These are phyloP conservation scores for Huntiella moniliformis DNA, from an alignment of 2,329 filamentous ascomycete genomes.

Conservation along the genomic window DNA sequence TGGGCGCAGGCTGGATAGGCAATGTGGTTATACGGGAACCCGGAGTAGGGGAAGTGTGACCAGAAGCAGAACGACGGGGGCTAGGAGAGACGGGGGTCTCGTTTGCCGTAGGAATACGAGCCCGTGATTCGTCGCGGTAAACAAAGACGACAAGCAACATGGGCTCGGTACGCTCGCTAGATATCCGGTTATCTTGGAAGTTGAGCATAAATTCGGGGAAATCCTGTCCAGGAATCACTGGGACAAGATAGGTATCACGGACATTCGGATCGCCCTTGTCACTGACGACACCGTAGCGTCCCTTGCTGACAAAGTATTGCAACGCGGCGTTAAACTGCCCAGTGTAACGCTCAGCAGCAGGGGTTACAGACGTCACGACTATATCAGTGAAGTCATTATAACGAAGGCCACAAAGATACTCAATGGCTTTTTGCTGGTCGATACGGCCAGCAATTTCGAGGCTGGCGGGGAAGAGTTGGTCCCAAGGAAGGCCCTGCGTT, in stretches of 20 bases:
- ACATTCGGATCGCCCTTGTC: constrained; percentile 58
- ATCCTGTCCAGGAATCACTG: constrained; percentile 52
- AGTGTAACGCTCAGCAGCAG: constrained; percentile 40
- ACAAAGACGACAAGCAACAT: constrained; percentile 74
- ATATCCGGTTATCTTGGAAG: constrained; percentile 67
- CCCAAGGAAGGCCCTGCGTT: constrained; percentile 41
- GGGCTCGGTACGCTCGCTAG: constrained; percentile 50
- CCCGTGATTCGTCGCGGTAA: constrained; percentile 40
- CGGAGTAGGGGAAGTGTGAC: constrained; percentile 19
- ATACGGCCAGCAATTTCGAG: constrained; percentile 65
- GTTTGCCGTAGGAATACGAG: not conserved
- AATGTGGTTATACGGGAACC: constrained; percentile 12
- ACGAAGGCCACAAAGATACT: constrained; percentile 75
- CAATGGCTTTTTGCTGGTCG: constrained; percentile 61
- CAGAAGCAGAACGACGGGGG: constrained; percentile 10
- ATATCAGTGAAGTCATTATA: constrained; percentile 73
- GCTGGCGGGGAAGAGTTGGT: constrained; percentile 50
- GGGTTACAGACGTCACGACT: constrained; percentile 54
- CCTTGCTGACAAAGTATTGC: constrained; percentile 66
- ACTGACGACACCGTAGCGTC: constrained; percentile 72
- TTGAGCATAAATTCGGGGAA: constrained; percentile 78
- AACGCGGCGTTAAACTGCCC: constrained; percentile 58
- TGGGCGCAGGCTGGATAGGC: constrained; percentile 5
- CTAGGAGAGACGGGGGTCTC: not conserved
- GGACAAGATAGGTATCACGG: constrained; percentile 80